Evolutionary conservation across 2,329 filamentous ascomycete genomes (phyloP).

Genomic region (Pseudogymnoascus sp.): DNA sequence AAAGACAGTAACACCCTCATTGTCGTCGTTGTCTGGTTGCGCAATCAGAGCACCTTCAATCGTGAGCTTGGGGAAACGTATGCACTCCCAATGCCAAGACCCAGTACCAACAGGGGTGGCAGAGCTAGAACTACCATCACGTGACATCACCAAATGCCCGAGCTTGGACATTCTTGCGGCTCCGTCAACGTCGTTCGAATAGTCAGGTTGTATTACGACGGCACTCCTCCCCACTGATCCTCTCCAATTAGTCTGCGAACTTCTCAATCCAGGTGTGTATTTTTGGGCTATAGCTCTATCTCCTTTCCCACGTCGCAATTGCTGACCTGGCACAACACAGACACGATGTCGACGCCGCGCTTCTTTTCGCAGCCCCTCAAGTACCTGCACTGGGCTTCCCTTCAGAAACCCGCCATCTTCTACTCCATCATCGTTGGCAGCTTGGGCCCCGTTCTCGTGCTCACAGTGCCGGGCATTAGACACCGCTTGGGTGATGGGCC

Average conservation of each 20-base stretch:
- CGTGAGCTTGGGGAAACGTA: slow-evolving; percentile 29
- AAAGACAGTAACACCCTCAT: slow-evolving; percentile 73
- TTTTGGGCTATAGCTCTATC: neutral
- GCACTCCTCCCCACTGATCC: neutral
- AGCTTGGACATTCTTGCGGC: slow-evolving; percentile 4
- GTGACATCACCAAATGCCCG: neutral
- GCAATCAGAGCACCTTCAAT: slow-evolving; percentile 11
- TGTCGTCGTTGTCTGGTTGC: slow-evolving; percentile 28
- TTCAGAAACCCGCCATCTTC: slow-evolving; percentile 86
- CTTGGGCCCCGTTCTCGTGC: slow-evolving; percentile 61
- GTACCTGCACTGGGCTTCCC: slow-evolving; percentile 81
- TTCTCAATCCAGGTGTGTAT: slow-evolving; percentile 1
- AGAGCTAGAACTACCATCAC: neutral
- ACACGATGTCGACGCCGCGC: slow-evolving; percentile 58
- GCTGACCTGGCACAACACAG: slow-evolving; percentile 14
- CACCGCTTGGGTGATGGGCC: slow-evolving; percentile 64
- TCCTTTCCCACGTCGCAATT: neutral
- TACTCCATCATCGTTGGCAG: slow-evolving; percentile 71
- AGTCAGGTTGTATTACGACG: slow-evolving; percentile 3
- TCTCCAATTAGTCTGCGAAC: neutral
- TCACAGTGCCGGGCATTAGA: slow-evolving; percentile 67
- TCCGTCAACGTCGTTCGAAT: slow-evolving; percentile 4
- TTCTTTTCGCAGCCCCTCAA: slow-evolving; percentile 81
- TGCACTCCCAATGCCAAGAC: slow-evolving; percentile 24
- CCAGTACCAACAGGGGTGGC: slow-evolving; percentile 11